Evolutionary conservation across 2,329 filamentous ascomycete genomes (phyloP), one percentile per base, ranked within the genome.

Genomic region (Sporothrix inflata): DNA sequence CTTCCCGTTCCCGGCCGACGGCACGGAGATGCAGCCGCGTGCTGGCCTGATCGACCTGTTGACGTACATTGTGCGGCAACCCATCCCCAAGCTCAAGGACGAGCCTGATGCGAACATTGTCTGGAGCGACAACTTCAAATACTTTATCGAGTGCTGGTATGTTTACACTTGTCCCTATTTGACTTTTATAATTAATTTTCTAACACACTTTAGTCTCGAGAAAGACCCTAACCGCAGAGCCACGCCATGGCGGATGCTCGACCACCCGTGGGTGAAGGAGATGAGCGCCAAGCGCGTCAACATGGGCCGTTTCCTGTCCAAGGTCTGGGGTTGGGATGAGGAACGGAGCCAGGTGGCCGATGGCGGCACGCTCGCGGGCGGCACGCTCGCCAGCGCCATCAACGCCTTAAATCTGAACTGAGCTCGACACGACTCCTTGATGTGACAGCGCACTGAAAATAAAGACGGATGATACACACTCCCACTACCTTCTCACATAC

Each of bases 61-160:
- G 74, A 99, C 96, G 14, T 99, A 98, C 80, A 99, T 99, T 79
- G 96, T 99, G 60, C 91, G 94, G 76, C 96, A 99, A 81, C 91
- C 93, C 3, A 97, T 98, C 73, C 96, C 96, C 2, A 97, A 94
- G 81, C 85, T 99, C 75, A 98, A 98, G 82, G 96, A 99, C 77
- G 96, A 99, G 82, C 93, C 93, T 0, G 90, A 94, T 42, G 93
- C 92, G 76, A 91, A 91, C 73, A 97, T 99, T 76, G 91, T 91
- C 79, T 99, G 96, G 96, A 97, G 93, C 77, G 93, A 97, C 77
- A 97, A 93, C 79, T 98, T 99, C 83, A 99, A 99, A 82, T 98
- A 98, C 81, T 99, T 99, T 78, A 98, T 99, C 78, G 94, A 98
- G 83, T 98, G 94, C 89, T 98, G 96, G 95, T 98, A 88, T 80